Conservation (phyloP, 306 rosid species). For the Casuarina glauca region DNA sequence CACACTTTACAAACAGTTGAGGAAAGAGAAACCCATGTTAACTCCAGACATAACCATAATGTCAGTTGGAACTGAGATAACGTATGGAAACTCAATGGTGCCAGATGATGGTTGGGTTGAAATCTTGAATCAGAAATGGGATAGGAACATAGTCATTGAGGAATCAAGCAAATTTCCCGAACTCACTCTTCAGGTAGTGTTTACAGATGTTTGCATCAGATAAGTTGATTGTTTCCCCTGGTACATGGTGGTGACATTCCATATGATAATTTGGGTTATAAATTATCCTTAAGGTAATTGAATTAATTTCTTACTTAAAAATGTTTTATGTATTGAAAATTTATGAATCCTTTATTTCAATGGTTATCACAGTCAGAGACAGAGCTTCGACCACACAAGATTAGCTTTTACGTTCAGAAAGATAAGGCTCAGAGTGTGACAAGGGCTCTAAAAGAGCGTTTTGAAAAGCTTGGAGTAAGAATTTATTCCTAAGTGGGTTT, state of each 20-base stretch:
- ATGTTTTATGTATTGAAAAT: slow-evolving; percentile 12
- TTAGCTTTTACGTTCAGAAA: slow-evolving; percentile 83
- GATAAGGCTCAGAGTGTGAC: slow-evolving; percentile 71
- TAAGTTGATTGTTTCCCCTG: slow-evolving; percentile 14
- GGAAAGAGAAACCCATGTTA: slow-evolving; percentile 93
- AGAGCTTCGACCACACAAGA: slow-evolving; percentile 85
- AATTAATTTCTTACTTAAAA: slow-evolving; percentile 11
- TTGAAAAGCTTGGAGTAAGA: slow-evolving; percentile 69
- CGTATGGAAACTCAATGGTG: slow-evolving; percentile 75
- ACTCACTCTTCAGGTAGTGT: slow-evolving; percentile 79
- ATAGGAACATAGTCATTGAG: slow-evolving; percentile 64
- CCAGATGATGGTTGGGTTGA: slow-evolving; percentile 92
- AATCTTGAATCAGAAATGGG: slow-evolving; percentile 79
- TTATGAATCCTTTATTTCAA: slow-evolving; percentile 18
- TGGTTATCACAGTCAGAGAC: slow-evolving; percentile 74
- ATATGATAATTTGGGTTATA: not conserved
- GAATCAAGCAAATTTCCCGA: slow-evolving; percentile 74
- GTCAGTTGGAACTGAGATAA: slow-evolving; percentile 99
- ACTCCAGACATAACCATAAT: slow-evolving; percentile 90
- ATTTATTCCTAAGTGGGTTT: slow-evolving; percentile 10
- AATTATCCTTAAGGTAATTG: not conserved
- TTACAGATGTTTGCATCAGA: slow-evolving; percentile 4
- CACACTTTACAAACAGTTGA: slow-evolving; percentile 78
- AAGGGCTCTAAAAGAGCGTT: slow-evolving; percentile 63
- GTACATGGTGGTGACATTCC: slow-evolving; percentile 3